Conservation (phyloP, 331 rosid genomes). For the Quercus phellos region DNA sequence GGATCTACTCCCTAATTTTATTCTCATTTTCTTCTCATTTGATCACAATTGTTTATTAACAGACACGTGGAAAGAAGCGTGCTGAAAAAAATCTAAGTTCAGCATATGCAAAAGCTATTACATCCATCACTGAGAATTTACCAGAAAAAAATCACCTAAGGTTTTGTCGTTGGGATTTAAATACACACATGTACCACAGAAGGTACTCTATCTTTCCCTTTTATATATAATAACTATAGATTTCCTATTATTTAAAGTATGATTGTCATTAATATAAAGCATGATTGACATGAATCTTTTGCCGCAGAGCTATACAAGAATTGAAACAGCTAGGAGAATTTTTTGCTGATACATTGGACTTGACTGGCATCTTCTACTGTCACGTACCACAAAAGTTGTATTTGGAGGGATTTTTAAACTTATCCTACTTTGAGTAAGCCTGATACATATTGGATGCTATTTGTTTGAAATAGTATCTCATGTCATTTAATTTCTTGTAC, state of each 20-base stretch:
- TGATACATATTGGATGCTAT: background rate
- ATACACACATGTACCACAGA: constrained; percentile 55
- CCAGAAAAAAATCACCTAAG: constrained; percentile 46
- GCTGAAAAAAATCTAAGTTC: constrained; percentile 74
- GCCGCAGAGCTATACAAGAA: constrained; percentile 69
- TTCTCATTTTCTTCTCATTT: background rate
- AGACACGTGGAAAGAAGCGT: constrained; percentile 86
- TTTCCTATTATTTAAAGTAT: constrained; percentile 10
- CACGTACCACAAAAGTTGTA: constrained; percentile 40
- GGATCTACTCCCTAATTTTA: background rate
- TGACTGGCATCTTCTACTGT: constrained; percentile 76
- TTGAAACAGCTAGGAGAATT: constrained; percentile 65
- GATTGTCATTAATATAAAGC: constrained; percentile 23
- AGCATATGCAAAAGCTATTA: constrained; percentile 79
- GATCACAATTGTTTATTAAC: constrained; percentile 11
- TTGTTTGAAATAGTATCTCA: background rate
- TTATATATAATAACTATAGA: background rate
- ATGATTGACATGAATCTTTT: constrained; percentile 3
- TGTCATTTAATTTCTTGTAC: background rate
- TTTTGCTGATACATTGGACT: constrained; percentile 61
- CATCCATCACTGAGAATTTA: constrained; percentile 49
- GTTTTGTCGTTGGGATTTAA: constrained; percentile 88
- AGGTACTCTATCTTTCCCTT: constrained; percentile 39
- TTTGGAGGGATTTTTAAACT: constrained; percentile 32
- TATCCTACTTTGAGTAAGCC: constrained; percentile 62